These are phyloP conservation scores for Bipolaris sorokiniana DNA, from an alignment of 2,329 filamentous ascomycete genomes.

Conservation along the genomic window DNA sequence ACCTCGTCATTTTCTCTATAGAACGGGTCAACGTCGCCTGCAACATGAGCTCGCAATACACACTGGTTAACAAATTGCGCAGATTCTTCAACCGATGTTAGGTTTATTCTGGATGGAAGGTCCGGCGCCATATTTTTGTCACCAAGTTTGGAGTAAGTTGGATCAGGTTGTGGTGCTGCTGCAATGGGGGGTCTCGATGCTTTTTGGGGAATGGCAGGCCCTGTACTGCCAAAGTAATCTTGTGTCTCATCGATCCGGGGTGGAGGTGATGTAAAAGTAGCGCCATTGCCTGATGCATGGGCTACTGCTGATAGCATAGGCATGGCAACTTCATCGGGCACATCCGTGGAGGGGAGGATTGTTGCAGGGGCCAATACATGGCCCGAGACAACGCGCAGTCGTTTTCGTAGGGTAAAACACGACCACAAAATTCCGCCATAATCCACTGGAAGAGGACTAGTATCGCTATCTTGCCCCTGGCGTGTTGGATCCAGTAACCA, in stretches of 20 bases:
- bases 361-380: slow-evolving; percentile 17
- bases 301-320: slow-evolving; percentile 32
- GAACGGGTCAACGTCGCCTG: slow-evolving; percentile 51
- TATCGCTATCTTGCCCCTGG: slow-evolving; percentile 60
- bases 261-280: slow-evolving; percentile 20
- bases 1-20: slow-evolving; percentile 33
- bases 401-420: slow-evolving; percentile 70
- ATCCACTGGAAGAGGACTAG: slow-evolving; percentile 55
- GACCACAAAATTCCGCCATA: slow-evolving; percentile 74
- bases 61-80: slow-evolving; percentile 49
- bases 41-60: slow-evolving; percentile 49
- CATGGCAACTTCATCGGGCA: slow-evolving; percentile 36
- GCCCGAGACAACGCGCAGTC: slow-evolving; percentile 72
- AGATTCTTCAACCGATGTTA: slow-evolving; percentile 32
- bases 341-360: slow-evolving; percentile 45
- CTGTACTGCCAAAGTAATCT: slow-evolving; percentile 53
- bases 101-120: slow-evolving; percentile 22
- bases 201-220: slow-evolving; percentile 17
- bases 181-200: slow-evolving; percentile 21
- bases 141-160: slow-evolving; percentile 7
- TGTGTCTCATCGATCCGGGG: slow-evolving; percentile 35
- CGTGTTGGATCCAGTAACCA: slow-evolving; percentile 69
- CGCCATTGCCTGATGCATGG: slow-evolving; percentile 16
- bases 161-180: slow-evolving; percentile 9
- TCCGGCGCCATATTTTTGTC: slow-evolving; percentile 6